A percentile compares a stretch with the other conserved stretches of the same genome.
Evolutionary conservation across 176 grass and related monocot species (phyloP).

Genomic region (Otatea glauca): DNA sequence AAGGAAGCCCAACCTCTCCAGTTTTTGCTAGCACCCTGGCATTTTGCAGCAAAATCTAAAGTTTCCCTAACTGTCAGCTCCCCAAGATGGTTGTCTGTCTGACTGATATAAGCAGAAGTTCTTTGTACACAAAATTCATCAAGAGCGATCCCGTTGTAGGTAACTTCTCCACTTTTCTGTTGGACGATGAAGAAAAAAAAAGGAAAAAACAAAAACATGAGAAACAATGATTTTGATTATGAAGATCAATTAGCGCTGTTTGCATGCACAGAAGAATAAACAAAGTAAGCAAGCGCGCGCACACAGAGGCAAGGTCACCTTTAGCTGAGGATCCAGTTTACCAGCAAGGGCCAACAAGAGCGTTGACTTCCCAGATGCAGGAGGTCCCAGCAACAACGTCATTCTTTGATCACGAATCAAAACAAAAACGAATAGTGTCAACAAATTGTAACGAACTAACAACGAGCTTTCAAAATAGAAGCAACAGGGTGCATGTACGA

Average conservation of each 20-base stretch:
- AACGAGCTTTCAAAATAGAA: not conserved
- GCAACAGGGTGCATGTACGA: not conserved
- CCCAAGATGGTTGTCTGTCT: constrained; percentile 74
- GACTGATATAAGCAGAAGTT: constrained; percentile 83
- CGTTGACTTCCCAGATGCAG: constrained; percentile 76
- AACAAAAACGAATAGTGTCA: not conserved
- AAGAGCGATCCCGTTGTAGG: constrained; percentile 59
- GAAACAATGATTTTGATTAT: not conserved
- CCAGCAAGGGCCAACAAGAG: constrained; percentile 62
- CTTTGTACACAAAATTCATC: constrained; percentile 71
- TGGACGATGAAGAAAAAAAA: not conserved
- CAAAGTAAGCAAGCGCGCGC: too few species aligned
- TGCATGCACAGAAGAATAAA: not conserved
- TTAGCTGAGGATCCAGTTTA: constrained; percentile 73
- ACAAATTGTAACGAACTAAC: not conserved
- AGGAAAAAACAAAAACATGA: not conserved
- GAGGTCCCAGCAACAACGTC: constrained; percentile 78
- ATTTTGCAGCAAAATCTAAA: constrained; percentile 75
- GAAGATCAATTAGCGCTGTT: not conserved
- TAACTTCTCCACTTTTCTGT: constrained; percentile 66
- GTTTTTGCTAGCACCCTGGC: constrained; percentile 67
- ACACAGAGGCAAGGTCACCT: constrained; percentile 37
- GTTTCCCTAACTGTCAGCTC: constrained; percentile 80
- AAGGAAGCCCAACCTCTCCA: constrained; percentile 57
- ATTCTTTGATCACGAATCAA: constrained; percentile 48